A percentile compares a stretch with the other conserved stretches of the same genome.
Evolutionary conservation across 1,284 basidiomycete species (phyloP).

Genomic region (Microbotryomycetes sp.): DNA sequence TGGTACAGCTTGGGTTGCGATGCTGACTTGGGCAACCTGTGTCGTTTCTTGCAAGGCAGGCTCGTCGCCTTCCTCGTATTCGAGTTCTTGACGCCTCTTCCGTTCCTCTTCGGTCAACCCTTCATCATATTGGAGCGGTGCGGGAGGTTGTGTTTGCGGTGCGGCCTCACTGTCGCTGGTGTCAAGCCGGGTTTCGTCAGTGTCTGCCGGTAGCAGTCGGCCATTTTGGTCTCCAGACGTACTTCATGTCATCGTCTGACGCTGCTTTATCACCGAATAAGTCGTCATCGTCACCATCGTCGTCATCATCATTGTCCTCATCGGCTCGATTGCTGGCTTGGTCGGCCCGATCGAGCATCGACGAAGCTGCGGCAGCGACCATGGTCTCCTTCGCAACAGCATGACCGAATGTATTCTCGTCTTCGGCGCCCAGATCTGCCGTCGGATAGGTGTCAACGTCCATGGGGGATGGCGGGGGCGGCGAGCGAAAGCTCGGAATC

Average conservation of each 20-base stretch:
- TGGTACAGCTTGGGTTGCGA: constrained; percentile 70
- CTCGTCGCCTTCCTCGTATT: constrained; percentile 73
- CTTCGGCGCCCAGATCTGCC: not conserved
- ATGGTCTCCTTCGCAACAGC: not conserved
- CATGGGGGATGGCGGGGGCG: not conserved
- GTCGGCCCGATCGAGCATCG: not conserved
- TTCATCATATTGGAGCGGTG: constrained; percentile 52
- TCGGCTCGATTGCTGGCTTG: too few relatives aligned
- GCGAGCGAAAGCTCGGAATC: too few relatives aligned
- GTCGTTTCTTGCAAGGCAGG: constrained; percentile 51
- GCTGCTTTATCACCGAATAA: constrained; percentile 68
- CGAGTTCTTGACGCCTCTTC: constrained; percentile 59
- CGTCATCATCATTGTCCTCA: constrained; percentile 48
- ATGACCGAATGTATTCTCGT: not conserved
- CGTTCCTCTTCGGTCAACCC: constrained; percentile 62
- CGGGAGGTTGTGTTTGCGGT: too few relatives aligned
- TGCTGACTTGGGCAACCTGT: constrained; percentile 62
- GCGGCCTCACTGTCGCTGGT: too few relatives aligned
- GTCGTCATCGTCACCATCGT: constrained; percentile 62
- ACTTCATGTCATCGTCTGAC: constrained; percentile 48
- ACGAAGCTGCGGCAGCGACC: not conserved
- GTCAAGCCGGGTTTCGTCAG: too few relatives aligned
- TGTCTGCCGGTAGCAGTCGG: too few relatives aligned
- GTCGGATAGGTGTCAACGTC: not conserved
- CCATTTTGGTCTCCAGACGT: too few relatives aligned